These are phyloP conservation scores for Kalanchoe fedtschenkoi DNA, from an alignment of 164 flowering plant species.

Conservation along the genomic window DNA sequence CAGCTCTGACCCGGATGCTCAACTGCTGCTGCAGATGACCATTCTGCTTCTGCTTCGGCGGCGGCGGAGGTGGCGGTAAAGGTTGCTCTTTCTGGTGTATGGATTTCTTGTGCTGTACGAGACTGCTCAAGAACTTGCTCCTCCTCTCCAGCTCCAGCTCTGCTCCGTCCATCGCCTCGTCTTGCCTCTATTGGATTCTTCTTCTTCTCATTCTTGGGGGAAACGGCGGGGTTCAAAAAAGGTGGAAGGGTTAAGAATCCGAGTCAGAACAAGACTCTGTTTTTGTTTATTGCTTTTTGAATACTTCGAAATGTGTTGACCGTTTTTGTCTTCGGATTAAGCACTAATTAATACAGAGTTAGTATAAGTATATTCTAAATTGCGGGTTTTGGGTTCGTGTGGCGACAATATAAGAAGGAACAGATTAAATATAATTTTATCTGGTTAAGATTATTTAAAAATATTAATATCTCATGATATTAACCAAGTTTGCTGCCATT, in stretches of 20 bases:
- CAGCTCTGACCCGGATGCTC: conserved; percentile 65
- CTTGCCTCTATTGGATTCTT: neutral
- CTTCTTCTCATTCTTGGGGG: neutral
- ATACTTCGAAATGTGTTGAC: too few species aligned
- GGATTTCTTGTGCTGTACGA: conserved; percentile 76
- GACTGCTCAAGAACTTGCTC: conserved; percentile 66
- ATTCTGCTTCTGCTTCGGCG: conserved; percentile 18
- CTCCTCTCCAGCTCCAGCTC: conserved; percentile 81
- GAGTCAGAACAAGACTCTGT: neutral
- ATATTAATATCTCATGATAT: too few species aligned
- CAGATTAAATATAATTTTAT: too few species aligned
- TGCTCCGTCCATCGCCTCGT: conserved; percentile 47
- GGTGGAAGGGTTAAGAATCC: neutral
- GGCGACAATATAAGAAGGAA: too few species aligned
- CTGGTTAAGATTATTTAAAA: too few species aligned
- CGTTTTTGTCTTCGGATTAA: too few species aligned
- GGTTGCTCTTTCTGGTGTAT: conserved; percentile 21
- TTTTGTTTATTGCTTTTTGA: too few species aligned
- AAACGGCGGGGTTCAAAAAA: neutral
- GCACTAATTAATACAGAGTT: too few species aligned
- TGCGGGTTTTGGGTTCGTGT: too few species aligned
- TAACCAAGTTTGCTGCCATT: too few species aligned
- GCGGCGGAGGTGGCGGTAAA: neutral
- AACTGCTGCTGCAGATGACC: conserved; percentile 15
- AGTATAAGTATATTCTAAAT: too few species aligned